Base-by-base conservation (phyloP, 2,329 filamentous ascomycete species). In the Aureobasidium subglaciale region DNA sequence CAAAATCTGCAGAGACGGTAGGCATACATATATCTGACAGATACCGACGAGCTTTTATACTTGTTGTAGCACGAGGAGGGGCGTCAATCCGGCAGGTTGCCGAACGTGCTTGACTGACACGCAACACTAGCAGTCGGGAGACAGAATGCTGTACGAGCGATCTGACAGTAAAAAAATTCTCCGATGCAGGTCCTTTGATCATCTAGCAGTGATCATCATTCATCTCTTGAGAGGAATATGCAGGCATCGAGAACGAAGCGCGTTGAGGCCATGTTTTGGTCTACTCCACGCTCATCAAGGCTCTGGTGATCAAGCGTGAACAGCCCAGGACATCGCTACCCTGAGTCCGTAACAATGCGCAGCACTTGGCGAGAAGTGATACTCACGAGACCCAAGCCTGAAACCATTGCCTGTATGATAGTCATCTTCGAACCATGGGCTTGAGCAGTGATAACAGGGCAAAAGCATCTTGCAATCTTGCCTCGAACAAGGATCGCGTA, bases 11-110 rank as follows among this genome's bases (percentile, higher is more conserved):
- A 32, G 42, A 45, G n/a, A n/a, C n/a, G n/a, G n/a, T n/a, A 45
- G 4, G 4, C 20, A 11, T 2, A 8, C 16, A 20, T 5, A 32
- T 15, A 22, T 45, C 9, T 22, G 27, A 32, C 27, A 45, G 43
- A 30, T 13, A 35, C 15, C 25, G 4, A 10, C 8, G 13, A 24
- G 15, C 20, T 48, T n/a, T 48, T 48, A 48, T 35, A 48, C 30
- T 34, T 20, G 20, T 8, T 24, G 18, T 48, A 48, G 30, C 13
- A 48, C 29, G 20, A 16, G 35, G 32, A 50, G 18, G 24, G 18
- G 24, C 34, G 46, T 50, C 46, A 50, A 50, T 38, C 22, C 46
- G 46, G 46, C 46, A 50, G 32, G 32, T 27, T 38, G 34, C 46
- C 46, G 46, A 50, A 50, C 46, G 46, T 50, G 46, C 32, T 50